These are phyloP conservation scores for Cinnamomum micranthum DNA, from an alignment of 164 flowering plant species.

Conservation along the genomic window DNA sequence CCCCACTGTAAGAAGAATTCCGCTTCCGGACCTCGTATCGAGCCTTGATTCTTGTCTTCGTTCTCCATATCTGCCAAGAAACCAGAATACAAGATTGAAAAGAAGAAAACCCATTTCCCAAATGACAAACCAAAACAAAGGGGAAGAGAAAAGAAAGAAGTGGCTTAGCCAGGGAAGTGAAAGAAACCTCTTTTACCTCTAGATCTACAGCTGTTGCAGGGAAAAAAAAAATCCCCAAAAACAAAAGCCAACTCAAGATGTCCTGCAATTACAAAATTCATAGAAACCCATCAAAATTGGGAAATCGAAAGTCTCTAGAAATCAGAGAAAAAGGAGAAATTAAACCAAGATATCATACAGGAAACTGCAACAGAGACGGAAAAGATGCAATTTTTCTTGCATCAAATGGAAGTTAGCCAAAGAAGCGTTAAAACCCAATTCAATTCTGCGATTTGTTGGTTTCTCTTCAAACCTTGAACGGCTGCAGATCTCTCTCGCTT, in stretches of 20 bases:
- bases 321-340: too few species aligned
- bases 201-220: constrained; percentile 20
- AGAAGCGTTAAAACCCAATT: neutral
- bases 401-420: neutral
- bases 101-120: neutral
- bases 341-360: neutral
- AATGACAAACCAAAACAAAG: neutral
- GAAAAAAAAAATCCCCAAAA: neutral
- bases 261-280: neutral
- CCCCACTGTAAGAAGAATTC: constrained; percentile 64
- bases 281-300: neutral
- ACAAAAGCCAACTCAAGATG: neutral
- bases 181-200: constrained; percentile 22
- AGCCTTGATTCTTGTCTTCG: constrained; percentile 17
- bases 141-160: too few species aligned
- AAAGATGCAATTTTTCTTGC: neutral
- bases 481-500: neutral
- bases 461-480: neutral
- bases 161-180: too few species aligned
- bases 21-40: constrained; percentile 21
- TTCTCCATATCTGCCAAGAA: constrained; percentile 22
- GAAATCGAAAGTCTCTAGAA: neutral
- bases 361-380: neutral
- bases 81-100: neutral
- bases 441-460: neutral